Conservation (phyloP, 176 grass and related monocot genomes). For the Avena sativa region DNA sequence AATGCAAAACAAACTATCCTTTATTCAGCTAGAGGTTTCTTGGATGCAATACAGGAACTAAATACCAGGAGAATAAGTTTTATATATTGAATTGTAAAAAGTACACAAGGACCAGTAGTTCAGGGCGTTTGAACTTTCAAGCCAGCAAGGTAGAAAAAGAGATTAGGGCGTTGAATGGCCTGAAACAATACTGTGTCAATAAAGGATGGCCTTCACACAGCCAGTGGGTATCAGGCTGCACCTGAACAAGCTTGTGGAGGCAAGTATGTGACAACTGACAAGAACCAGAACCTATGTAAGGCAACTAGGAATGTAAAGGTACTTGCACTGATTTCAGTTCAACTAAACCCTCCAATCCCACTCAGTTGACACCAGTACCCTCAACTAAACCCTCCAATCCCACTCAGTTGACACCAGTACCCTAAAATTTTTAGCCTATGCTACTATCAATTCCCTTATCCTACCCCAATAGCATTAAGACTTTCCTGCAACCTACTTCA, state of each 20-base stretch:
- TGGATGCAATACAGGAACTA: background rate
- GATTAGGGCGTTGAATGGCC: conserved; percentile 3
- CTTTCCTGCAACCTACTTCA: conserved; percentile 4
- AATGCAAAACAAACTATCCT: background rate
- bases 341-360: background rate
- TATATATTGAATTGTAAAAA: conserved; percentile 3
- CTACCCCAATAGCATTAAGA: background rate
- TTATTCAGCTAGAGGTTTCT: background rate
- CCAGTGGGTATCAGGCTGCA: conserved; percentile 12
- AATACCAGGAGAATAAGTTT: background rate
- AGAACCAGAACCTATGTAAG: conserved; percentile 2
- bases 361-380: background rate
- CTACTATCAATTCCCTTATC: conserved; percentile 25
- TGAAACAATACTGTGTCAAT: conserved; percentile 17
- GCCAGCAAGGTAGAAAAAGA: background rate
- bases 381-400: background rate
- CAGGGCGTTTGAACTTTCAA: conserved; percentile 1
- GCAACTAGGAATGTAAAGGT: conserved; percentile 9
- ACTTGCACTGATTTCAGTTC: background rate
- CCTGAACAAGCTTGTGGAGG: conserved; percentile 2
- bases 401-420: background rate
- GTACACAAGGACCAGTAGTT: background rate
- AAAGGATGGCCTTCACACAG: conserved; percentile 14
- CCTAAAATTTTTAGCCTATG: conserved; percentile 5
- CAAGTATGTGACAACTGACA: background rate